Base-by-base conservation (phyloP, 345 rosid species). In the Moricandia arvensis region DNA sequence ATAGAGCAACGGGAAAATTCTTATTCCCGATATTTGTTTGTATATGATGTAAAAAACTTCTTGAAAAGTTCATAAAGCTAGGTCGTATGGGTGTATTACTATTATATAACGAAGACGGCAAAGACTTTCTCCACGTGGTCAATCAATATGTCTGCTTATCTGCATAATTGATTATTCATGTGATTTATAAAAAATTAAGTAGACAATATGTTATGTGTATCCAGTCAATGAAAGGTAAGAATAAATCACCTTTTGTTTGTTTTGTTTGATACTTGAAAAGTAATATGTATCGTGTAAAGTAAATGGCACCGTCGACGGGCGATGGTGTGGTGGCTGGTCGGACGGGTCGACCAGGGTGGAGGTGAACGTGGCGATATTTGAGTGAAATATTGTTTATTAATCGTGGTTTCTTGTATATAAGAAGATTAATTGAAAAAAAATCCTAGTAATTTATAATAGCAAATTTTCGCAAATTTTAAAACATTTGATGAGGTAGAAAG, bases 41-140 rank as follows among this genome's bases (percentile, higher is more conserved):
- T 43, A 16, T 9, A 1, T 49, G 29, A 43, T 60, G 59, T 43
- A 59, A 49, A 49, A 15, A 49, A 49, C 61, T 34, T 34, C 43
- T 72, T 21, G 0, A 34, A 62, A 72, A 72, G 35, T 62, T 72
- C 26, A 62, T 35, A 47, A 49, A 8, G 57, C 51, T 33, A 29
- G 24, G 24, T 33, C 27, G 69, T 62, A 72, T 72, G 75, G 75
- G 75, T 62, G 54, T 61, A 61, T 33, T 24, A 34, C 16, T 72
- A 60, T 15, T 41, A 27, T 29, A 70, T 9, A 49, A 5, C 12
- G 8, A 31, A 49, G 75, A 72, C 51, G 51, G 68, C 33, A 49
- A 61, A 33, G 1, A 47, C 7, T 35, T 71, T 72, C 12, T 33
- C 37, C 75, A 72, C 51, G 75, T 72, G 75, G 75, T 21, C 51